Evolutionary conservation across 2,329 filamentous ascomycete species (phyloP), one percentile per base, ranked within the genome.

Genomic region (Grosmannia penicillata): DNA sequence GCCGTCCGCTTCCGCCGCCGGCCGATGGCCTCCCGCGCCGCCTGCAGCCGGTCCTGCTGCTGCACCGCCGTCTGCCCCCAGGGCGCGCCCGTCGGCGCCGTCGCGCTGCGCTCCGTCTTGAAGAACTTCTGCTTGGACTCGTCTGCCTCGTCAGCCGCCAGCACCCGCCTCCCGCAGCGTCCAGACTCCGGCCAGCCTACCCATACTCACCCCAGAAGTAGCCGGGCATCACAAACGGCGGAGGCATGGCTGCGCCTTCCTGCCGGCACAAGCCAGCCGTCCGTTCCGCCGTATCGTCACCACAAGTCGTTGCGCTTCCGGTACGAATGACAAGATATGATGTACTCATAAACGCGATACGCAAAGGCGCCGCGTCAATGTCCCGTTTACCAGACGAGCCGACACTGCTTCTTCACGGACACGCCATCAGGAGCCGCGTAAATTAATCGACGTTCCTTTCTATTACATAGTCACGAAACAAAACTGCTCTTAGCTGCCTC

Each of bases 101-200:
- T 48, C 2, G 69, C 70, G 1, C 33, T 36, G 6, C 68, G 61
- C 50, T 78, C 70, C 31, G 81, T 68, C 47, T 73, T 76, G 55
- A 81, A 82, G 48, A 81, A 82, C 47, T 72, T 76, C 21, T 65
- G 66, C 52, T 70, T 78, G 32, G 65, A 62, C 13, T 57, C 40
- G 43, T 75, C 71, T 73, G 38, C 4, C 14, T 36, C 29, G 31
- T 30, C 21, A 17, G 31, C 23, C n/a, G 13, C 1, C 6, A 11
- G n/a, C 14, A 31, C 2, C 8, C 13, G 8, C 8, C 6, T 14
- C 13, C 15, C 18, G 33, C 33, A 5, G n/a, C n/a, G n/a, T n/a
- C n/a, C n/a, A n/a, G n/a, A 21, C 15, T 27, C 15, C n/a, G 6
- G 18, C 25, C 19, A 11, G n/a, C 4, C 18, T 8, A 19, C 15